Conservation (phyloP, 768 basidiomycete species). For the Boletus subcaerulescens region DNA sequence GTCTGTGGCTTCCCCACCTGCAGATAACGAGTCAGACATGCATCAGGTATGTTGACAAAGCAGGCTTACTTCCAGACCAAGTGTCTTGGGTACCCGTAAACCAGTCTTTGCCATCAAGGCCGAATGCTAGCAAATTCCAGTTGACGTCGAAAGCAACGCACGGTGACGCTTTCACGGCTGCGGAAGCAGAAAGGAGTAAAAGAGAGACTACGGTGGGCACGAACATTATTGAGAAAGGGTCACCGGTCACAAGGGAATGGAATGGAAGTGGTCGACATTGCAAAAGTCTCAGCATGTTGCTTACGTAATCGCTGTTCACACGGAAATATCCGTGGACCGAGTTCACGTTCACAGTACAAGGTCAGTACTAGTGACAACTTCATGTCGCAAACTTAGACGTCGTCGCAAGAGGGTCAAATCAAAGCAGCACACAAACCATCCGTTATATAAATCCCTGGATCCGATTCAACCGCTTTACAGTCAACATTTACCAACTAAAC, state of each 20-base stretch:
- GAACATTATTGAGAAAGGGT: conserved; percentile 30
- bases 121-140: conserved; percentile 87
- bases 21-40: conserved; percentile 3
- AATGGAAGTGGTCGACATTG: not conserved
- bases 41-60: not conserved
- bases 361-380: too few relatives aligned
- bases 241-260: not conserved
- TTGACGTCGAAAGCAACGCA: conserved; percentile 78
- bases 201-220: conserved; percentile 50
- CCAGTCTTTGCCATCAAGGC: conserved; percentile 81
- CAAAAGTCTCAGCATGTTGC: not conserved
- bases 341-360: too few relatives aligned
- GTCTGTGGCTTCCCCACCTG: conserved; percentile 47
- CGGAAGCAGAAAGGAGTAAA: conserved; percentile 41
- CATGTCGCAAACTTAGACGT: too few relatives aligned
- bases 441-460: too few relatives aligned
- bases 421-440: too few relatives aligned
- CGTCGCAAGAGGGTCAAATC: too few relatives aligned
- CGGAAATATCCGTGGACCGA: too few relatives aligned
- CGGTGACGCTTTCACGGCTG: conserved; percentile 39
- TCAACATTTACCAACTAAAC: too few relatives aligned
- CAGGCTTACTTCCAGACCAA: conserved; percentile 58
- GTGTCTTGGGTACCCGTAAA: conserved; percentile 66
- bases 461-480: too few relatives aligned
- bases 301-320: not conserved